Base-by-base conservation (phyloP, 129 eudicot genomes). In the Apium graveolens region DNA sequence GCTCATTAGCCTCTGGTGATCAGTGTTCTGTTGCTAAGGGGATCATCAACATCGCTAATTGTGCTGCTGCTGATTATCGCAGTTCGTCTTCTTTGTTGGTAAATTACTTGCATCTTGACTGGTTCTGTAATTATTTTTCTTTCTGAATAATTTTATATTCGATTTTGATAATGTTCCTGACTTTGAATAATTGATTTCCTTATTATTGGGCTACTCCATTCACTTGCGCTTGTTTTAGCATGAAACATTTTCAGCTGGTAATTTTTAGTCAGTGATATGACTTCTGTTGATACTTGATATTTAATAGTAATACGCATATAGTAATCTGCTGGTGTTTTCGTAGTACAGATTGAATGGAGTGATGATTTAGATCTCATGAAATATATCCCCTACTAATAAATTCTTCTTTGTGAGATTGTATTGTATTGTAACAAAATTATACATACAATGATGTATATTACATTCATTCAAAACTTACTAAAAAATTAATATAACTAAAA, bases 61-160 rank as follows among this genome's bases (percentile, higher is more conserved):
- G 53, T 42, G 53, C 77, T 42, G 24, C 77, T 44, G 60, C 37
- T 13, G 77, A 26, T 73, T 21, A 73, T 16, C 11, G 26, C 48
- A 44, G 77, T 27, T 44, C 77, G 27, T 44, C 57, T 74, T 74
- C 57, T 43, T 74, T 46, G 35, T 26, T 74, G 77, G 60, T 74
- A 44, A 41, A 17, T 43, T 39, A 29, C 32, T 26, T 26, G 68
- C 68, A 60, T n/a, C n/a, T n/a, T n/a, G n/a, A n/a, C n/a, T n/a
- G n/a, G n/a, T n/a, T n/a, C n/a, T 44, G 60, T 74, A 24, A 35
- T 18, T 39, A 6, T 21, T 13, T 17, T 3, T 6, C 2, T 37
- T 53, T 53, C n/a, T 57, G 5, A n/a, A 57, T 13, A 10, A 57
- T 24, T n/a, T 10, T 57, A 26, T 11, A 60, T 60, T 10, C 11